A percentile compares a stretch with the other conserved stretches of the same genome.
phyloP scores from a whole-genome alignment of 768 basidiomycete species.

The Wakefieldia striispora region DNA sequence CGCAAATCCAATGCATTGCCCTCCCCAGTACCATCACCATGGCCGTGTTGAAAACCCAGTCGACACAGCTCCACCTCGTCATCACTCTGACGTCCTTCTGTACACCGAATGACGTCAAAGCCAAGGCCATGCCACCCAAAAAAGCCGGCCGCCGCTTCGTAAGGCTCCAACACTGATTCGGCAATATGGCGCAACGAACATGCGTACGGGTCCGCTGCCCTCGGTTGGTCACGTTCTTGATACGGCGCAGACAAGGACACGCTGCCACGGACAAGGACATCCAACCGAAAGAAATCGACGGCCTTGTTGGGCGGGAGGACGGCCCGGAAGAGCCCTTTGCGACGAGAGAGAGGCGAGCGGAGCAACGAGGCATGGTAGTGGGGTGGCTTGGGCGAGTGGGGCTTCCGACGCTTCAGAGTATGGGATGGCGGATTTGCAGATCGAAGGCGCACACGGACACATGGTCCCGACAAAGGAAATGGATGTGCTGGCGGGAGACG shows the following conservation, averaged over 20 bases:
- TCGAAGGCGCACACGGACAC: background rate
- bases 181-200: constrained; percentile 10
- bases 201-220: background rate
- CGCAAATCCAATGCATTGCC: constrained; percentile 2
- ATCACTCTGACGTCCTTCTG: background rate
- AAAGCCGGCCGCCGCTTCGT: constrained; percentile 29
- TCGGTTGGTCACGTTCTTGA: background rate
- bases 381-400: constrained; percentile 26
- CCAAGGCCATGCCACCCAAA: constrained; percentile 29
- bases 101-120: constrained; percentile 4
- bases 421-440: constrained; percentile 8
- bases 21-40: background rate
- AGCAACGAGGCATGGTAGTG: constrained; percentile 29
- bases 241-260: background rate
- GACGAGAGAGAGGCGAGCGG: constrained; percentile 23
- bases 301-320: constrained; percentile 17
- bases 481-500: background rate
- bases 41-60: background rate
- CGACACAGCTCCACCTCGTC: background rate
- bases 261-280: constrained; percentile 6
- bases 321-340: constrained; percentile 26
- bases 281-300: constrained; percentile 28
- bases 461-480: constrained; percentile 6
- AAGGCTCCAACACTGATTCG: constrained; percentile 23
- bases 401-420: constrained; percentile 9